Percentiles rank a stretch among this genome's conserved stretches.
Evolutionary conservation across 2,329 filamentous ascomycete species (phyloP).

Genomic region (Aureobasidium sp.): DNA sequence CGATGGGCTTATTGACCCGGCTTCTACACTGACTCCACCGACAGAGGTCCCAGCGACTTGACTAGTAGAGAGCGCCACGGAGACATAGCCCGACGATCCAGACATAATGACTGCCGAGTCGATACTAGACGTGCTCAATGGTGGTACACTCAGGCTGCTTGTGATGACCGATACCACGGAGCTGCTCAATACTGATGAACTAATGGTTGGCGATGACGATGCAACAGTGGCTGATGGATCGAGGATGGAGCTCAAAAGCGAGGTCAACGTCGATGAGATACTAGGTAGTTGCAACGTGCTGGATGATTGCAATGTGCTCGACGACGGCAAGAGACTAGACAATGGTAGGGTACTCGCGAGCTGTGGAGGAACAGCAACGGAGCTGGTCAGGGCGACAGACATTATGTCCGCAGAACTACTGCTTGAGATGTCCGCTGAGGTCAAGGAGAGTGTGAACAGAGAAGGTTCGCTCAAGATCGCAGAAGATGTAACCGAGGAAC

Average conservation of each 20-base stretch:
- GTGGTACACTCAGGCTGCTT: background rate
- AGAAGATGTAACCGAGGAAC: background rate
- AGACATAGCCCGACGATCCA: background rate
- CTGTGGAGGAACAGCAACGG: background rate
- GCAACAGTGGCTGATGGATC: background rate
- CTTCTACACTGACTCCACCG: background rate
- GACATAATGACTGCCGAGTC: background rate
- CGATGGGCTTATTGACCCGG: background rate
- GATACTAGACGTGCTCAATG: background rate
- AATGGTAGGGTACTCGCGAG: background rate
- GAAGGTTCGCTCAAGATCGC: background rate
- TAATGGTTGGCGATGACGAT: background rate
- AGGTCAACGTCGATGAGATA: background rate
- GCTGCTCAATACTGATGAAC: background rate
- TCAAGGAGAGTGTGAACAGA: background rate
- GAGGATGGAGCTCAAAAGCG: background rate
- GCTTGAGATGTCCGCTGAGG: background rate
- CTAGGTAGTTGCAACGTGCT: background rate
- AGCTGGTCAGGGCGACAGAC: background rate
- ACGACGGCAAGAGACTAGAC: background rate
- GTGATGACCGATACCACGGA: background rate
- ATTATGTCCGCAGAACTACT: too few relatives aligned
- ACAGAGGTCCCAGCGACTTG: background rate
- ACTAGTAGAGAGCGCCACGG: background rate
- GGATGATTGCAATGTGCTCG: background rate